phyloP scores from a whole-genome alignment of 1,284 basidiomycete species.

The Cryptococcus depauperatus region DNA sequence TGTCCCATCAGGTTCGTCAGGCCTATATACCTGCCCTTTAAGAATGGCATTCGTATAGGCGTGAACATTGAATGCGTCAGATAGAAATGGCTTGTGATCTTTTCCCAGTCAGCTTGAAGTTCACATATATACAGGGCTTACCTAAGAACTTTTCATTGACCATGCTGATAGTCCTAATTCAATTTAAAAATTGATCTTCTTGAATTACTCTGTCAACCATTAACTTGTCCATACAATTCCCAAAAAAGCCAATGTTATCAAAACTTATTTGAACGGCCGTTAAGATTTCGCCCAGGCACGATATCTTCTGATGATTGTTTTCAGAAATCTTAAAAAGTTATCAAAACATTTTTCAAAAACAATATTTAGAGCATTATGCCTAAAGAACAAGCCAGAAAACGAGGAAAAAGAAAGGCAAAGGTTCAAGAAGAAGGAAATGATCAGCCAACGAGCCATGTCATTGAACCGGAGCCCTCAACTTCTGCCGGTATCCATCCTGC shows the following conservation, averaged over 20 bases:
- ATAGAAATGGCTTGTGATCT: conserved; percentile 44
- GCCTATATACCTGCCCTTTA: conserved; percentile 64
- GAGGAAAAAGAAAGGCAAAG: conserved; percentile 44
- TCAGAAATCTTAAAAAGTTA: neutral
- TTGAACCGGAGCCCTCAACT: conserved; percentile 12
- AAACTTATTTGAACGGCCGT: too few species aligned
- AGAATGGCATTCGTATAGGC: conserved; percentile 82
- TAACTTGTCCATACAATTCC: too few species aligned
- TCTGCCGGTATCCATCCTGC: conserved; percentile 35
- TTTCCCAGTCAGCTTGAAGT: too few species aligned
- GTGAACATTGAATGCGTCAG: conserved; percentile 67
- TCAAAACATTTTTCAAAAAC: neutral
- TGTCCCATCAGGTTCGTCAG: conserved; percentile 41
- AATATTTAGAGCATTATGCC: conserved; percentile 27
- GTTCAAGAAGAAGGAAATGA: conserved; percentile 14
- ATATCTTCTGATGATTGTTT: too few species aligned
- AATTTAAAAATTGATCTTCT: too few species aligned
- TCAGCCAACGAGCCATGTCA: conserved; percentile 5
- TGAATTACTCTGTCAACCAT: too few species aligned
- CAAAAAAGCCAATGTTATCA: too few species aligned
- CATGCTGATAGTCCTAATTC: too few species aligned
- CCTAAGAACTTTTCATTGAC: too few species aligned
- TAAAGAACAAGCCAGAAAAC: conserved; percentile 43
- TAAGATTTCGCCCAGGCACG: conserved; percentile 8
- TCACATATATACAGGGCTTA: too few species aligned